A percentile compares a stretch with the other conserved stretches of the same genome.
phyloP scores from a whole-genome alignment of 2,329 filamentous ascomycete species.

The Penicillium sp. region DNA sequence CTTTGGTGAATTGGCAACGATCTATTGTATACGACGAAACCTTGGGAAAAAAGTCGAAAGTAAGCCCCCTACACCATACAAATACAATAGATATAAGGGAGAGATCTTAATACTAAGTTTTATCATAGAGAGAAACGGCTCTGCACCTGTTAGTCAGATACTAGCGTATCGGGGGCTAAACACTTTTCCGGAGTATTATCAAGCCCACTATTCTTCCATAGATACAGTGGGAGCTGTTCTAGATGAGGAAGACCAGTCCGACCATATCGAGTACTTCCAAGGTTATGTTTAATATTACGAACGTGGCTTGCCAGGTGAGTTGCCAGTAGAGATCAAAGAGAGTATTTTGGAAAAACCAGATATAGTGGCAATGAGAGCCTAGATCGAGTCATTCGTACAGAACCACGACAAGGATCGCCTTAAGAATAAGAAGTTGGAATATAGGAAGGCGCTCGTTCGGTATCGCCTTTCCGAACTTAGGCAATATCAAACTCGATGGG shows the following conservation, averaged over 20 bases:
- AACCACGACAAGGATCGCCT: not conserved
- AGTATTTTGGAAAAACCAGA: not conserved
- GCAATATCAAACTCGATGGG: constrained; percentile 10
- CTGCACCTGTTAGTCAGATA: constrained; percentile 13
- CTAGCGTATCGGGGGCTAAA: constrained; percentile 2
- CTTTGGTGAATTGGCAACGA: not conserved
- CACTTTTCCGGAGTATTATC: constrained; percentile 16
- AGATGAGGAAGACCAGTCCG: constrained; percentile 7
- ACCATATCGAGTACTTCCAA: constrained; percentile 18
- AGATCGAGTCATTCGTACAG: not conserved
- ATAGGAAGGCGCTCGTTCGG: constrained; percentile 4
- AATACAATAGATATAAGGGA: not conserved
- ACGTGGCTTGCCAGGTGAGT: constrained; percentile 5
- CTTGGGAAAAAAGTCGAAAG: constrained; percentile 1
- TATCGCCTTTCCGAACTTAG: constrained; percentile 6
- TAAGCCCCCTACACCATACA: not conserved
- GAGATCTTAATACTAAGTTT: not conserved
- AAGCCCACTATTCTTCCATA: constrained; percentile 15
- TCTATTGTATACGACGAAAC: constrained; percentile 2
- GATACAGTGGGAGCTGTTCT: constrained; percentile 15
- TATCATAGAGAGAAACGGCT: constrained; percentile 11
- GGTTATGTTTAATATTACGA: constrained; percentile 13
- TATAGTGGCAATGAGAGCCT: not conserved
- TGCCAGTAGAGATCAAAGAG: constrained; percentile 10
- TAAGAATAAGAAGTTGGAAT: not conserved